Conservation (phyloP, 2,329 filamentous ascomycete species). For the Davidsoniella eucalypti region DNA sequence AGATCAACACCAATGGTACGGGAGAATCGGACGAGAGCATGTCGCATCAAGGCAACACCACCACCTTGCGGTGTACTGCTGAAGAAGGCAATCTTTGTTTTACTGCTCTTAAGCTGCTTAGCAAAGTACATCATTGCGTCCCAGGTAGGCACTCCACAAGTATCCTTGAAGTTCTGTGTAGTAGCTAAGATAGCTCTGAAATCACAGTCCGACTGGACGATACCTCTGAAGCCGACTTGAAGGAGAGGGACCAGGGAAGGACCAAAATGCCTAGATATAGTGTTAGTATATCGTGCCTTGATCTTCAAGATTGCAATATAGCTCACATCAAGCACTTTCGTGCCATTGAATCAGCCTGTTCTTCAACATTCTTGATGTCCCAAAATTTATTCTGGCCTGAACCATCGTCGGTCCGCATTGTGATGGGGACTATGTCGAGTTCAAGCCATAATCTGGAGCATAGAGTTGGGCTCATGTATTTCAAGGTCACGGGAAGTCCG, state of each 20-base stretch:
- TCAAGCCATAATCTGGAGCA: constrained; percentile 60
- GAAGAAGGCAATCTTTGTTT: constrained; percentile 60
- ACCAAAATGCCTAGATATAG: constrained; percentile 46
- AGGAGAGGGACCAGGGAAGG: constrained; percentile 54
- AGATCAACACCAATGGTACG: constrained; percentile 50
- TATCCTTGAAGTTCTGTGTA: constrained; percentile 41
- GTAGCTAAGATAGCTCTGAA: constrained; percentile 43
- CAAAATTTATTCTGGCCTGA: constrained; percentile 26
- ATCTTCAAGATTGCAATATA: not conserved
- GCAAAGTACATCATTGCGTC: constrained; percentile 46
- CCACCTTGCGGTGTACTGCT: constrained; percentile 70
- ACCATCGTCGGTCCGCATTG: constrained; percentile 35
- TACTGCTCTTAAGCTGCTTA: constrained; percentile 42
- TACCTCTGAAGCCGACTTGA: constrained; percentile 48
- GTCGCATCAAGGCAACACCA: constrained; percentile 67
- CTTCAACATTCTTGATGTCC: constrained; percentile 48
- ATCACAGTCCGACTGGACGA: constrained; percentile 53
- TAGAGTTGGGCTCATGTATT: constrained; percentile 44
- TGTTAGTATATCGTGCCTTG: not conserved
- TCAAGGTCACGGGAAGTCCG: constrained; percentile 46
- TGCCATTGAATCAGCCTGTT: constrained; percentile 68
- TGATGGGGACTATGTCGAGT: constrained; percentile 58
- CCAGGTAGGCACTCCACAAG: constrained; percentile 48
- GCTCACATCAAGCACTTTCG: constrained; percentile 59
- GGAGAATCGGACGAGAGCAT: constrained; percentile 58